A percentile compares a stretch with the other conserved stretches of the same genome.
phyloP scores from a whole-genome alignment of 371 early-diverging fungal species.

The Mortierella sp. region DNA sequence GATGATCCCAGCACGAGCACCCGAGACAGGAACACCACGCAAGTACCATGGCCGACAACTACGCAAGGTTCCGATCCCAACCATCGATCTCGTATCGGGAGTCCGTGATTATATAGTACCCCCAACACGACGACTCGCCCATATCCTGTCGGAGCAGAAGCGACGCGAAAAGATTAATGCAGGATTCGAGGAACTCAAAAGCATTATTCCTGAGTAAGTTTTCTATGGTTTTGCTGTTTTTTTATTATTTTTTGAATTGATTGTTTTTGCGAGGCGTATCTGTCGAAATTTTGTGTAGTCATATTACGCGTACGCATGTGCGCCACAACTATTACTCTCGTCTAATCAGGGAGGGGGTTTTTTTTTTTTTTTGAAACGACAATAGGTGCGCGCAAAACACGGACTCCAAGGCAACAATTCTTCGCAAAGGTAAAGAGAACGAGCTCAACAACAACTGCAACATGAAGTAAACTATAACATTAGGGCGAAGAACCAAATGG shows the following conservation, averaged over 20 bases:
- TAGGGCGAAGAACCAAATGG: too few species aligned
- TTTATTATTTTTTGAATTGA: neutral
- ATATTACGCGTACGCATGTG: too few species aligned
- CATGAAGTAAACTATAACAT: neutral
- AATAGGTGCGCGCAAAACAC: constrained; percentile 51
- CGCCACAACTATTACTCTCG: too few species aligned
- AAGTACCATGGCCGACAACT: constrained; percentile 48
- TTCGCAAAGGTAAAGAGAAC: constrained; percentile 33
- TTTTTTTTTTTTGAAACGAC: neutral
- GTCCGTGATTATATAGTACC: constrained; percentile 19
- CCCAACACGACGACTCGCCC: constrained; percentile 54
- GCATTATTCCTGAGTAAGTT: constrained; percentile 54
- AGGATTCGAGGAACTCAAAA: constrained; percentile 61
- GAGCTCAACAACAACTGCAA: neutral
- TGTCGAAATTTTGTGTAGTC: neutral
- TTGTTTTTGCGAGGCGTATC: neutral
- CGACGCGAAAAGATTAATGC: constrained; percentile 61
- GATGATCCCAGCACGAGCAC: constrained; percentile 32
- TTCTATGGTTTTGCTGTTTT: neutral
- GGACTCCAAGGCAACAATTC: constrained; percentile 47
- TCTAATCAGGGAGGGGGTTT: neutral
- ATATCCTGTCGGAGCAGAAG: constrained; percentile 60
- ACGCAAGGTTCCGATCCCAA: constrained; percentile 24
- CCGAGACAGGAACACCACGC: constrained; percentile 28
- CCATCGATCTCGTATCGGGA: constrained; percentile 25